Evolutionary conservation across 768 basidiomycete genomes (phyloP).

Genomic region (Leucocoprinus sp.): DNA sequence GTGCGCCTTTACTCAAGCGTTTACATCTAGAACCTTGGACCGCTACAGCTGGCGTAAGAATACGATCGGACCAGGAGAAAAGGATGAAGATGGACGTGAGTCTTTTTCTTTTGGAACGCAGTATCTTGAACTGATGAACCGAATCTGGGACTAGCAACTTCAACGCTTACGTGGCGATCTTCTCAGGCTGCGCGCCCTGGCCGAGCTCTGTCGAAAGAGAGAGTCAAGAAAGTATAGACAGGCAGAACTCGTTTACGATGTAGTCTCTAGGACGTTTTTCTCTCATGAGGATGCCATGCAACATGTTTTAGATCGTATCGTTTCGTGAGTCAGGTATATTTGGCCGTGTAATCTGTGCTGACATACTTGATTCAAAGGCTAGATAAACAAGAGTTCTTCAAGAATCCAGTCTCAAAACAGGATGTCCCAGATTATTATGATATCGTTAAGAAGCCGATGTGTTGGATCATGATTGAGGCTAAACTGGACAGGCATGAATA

Average conservation of each 20-base stretch:
- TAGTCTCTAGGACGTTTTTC: constrained; percentile 59
- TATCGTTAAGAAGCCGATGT: constrained; percentile 81
- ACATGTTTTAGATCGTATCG: constrained; percentile 61
- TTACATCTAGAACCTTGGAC: constrained; percentile 98
- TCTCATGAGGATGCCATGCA: constrained; percentile 56
- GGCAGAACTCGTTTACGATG: constrained; percentile 54
- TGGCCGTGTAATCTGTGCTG: neutral
- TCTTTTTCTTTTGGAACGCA: neutral
- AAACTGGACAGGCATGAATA: constrained; percentile 83
- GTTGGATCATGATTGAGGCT: constrained; percentile 71
- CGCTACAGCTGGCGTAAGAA: constrained; percentile 52
- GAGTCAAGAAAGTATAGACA: constrained; percentile 76
- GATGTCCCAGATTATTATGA: constrained; percentile 91
- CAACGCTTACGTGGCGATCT: constrained; percentile 68
- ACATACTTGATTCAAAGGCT: constrained; percentile 33
- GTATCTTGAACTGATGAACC: neutral
- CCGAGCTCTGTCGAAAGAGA: constrained; percentile 63
- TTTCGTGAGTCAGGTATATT: constrained; percentile 38
- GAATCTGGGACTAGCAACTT: constrained; percentile 32
- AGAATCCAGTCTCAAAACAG: constrained; percentile 67
- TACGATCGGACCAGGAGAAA: constrained; percentile 79
- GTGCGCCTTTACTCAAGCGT: constrained; percentile 88
- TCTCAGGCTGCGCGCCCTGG: constrained; percentile 57
- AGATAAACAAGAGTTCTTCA: constrained; percentile 72
- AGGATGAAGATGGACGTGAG: constrained; percentile 72